These are phyloP conservation scores for Pestalotiopsis sp. DNA, from an alignment of 2,329 filamentous ascomycete species.

Conservation along the genomic window DNA sequence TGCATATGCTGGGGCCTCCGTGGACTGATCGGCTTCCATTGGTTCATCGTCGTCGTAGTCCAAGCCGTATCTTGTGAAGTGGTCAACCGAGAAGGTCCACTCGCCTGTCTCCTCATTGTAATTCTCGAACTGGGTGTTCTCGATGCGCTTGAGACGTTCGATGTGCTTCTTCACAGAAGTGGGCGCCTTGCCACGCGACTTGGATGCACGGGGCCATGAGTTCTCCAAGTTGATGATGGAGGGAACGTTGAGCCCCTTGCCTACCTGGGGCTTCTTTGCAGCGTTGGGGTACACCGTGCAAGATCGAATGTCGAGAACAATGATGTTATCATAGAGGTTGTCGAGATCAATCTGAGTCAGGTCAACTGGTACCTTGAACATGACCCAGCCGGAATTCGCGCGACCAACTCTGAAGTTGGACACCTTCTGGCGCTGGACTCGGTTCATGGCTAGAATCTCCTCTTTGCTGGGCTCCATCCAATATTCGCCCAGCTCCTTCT, in stretches of 20 bases:
- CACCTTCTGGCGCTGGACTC: constrained; percentile 76
- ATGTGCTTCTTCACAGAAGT: constrained; percentile 79
- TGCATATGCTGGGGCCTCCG: constrained; percentile 22
- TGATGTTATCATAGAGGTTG: constrained; percentile 75
- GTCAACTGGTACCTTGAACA: constrained; percentile 82
- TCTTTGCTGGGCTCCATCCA: constrained; percentile 81
- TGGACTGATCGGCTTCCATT: constrained; percentile 47
- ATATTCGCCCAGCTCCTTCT: constrained; percentile 72
- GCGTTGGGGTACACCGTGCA: constrained; percentile 85
- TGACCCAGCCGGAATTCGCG: constrained; percentile 77
- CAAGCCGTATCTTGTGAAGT: constrained; percentile 94
- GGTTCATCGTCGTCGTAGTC: constrained; percentile 74
- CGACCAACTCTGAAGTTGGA: constrained; percentile 81
- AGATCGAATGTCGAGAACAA: constrained; percentile 74
- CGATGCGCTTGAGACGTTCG: constrained; percentile 76
- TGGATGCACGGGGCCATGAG: constrained; percentile 79
- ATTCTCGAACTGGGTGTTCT: constrained; percentile 77
- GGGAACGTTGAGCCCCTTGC: constrained; percentile 90
- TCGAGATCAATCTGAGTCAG: constrained; percentile 79
- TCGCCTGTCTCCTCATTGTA: constrained; percentile 81
- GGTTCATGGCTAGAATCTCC: constrained; percentile 78
- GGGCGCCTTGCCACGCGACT: constrained; percentile 52
- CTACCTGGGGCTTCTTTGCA: constrained; percentile 77
- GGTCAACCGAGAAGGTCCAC: constrained; percentile 92
- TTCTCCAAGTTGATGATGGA: constrained; percentile 87